These are phyloP conservation scores for Fusarium illudens DNA, from an alignment of 2,329 filamentous ascomycete species.

Conservation along the genomic window DNA sequence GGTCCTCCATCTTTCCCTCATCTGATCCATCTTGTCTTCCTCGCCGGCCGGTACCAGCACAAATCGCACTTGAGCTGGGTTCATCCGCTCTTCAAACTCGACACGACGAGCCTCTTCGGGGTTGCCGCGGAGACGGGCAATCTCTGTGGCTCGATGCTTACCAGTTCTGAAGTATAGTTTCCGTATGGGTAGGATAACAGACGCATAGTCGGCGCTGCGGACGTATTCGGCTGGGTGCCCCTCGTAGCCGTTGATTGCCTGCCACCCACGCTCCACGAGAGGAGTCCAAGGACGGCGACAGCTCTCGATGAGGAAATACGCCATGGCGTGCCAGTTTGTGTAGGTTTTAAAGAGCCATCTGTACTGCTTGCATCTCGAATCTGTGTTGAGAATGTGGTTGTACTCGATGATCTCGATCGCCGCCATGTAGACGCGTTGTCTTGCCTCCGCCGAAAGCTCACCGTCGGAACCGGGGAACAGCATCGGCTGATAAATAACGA, in stretches of 20 bases:
- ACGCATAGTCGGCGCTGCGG: constrained; percentile 55
- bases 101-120: constrained; percentile 59
- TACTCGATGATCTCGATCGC: constrained; percentile 79
- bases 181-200: constrained; percentile 63
- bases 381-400: constrained; percentile 70
- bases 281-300: constrained; percentile 59
- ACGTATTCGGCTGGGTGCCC: constrained; percentile 53
- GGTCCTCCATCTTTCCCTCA: constrained; percentile 60
- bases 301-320: constrained; percentile 58
- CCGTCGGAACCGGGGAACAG: constrained; percentile 67
- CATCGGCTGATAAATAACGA: constrained; percentile 79
- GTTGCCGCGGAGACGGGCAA: constrained; percentile 58
- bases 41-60: constrained; percentile 57
- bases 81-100: constrained; percentile 58
- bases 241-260: constrained; percentile 53
- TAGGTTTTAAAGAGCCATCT: constrained; percentile 61
- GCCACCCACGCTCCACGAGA: constrained; percentile 60
- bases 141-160: constrained; percentile 60
- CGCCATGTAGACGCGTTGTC: constrained; percentile 74
- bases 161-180: constrained; percentile 63
- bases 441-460: constrained; percentile 67
- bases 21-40: constrained; percentile 56
- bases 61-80: constrained; percentile 56
- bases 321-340: constrained; percentile 61
- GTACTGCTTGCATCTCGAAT: constrained; percentile 58